A percentile compares a stretch with the other conserved stretches of the same genome.
These are phyloP conservation scores for Oehlia diaphana DNA, from an alignment of 192 early-diverging fungal species.

Conservation along the genomic window DNA sequence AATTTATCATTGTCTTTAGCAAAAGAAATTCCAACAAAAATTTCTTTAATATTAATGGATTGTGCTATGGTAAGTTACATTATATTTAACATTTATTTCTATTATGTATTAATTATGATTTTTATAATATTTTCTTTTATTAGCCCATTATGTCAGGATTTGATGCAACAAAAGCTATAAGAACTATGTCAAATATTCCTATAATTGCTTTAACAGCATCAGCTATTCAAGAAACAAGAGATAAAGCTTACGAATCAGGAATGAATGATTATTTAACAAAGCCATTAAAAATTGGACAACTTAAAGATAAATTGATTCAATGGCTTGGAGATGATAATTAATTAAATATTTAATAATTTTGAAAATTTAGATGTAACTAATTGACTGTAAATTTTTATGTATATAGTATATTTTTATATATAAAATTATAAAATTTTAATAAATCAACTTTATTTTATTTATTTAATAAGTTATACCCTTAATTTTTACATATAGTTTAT, in stretches of 20 bases:
- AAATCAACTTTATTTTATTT: too few relatives aligned
- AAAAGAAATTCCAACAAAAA: neutral
- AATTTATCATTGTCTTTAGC: neutral
- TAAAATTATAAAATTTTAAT: too few relatives aligned
- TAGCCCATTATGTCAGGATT: constrained; percentile 58
- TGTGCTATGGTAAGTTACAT: constrained; percentile 47
- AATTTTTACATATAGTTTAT: too few relatives aligned
- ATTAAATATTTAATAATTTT: too few relatives aligned
- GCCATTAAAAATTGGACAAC: constrained; percentile 43
- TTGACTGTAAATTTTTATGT: too few relatives aligned
- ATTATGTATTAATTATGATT: neutral
- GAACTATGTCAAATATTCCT: constrained; percentile 45
- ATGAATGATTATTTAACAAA: constrained; percentile 54
- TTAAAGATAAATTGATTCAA: constrained; percentile 41
- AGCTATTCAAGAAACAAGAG: constrained; percentile 48
- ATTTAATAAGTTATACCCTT: too few relatives aligned
- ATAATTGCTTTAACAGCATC: constrained; percentile 64
- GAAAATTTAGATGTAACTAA: too few relatives aligned
- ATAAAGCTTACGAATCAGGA: constrained; percentile 44
- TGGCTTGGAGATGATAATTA: constrained; percentile 34
- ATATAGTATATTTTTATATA: too few relatives aligned
- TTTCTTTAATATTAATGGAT: constrained; percentile 52
- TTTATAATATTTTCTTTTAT: neutral
- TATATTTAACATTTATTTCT: neutral
- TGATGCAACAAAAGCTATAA: constrained; percentile 52